A percentile compares a stretch with the other conserved stretches of the same genome.
These are phyloP conservation scores for Epichloe hybrida DNA, from an alignment of 2,329 filamentous ascomycete species.

Conservation along the genomic window DNA sequence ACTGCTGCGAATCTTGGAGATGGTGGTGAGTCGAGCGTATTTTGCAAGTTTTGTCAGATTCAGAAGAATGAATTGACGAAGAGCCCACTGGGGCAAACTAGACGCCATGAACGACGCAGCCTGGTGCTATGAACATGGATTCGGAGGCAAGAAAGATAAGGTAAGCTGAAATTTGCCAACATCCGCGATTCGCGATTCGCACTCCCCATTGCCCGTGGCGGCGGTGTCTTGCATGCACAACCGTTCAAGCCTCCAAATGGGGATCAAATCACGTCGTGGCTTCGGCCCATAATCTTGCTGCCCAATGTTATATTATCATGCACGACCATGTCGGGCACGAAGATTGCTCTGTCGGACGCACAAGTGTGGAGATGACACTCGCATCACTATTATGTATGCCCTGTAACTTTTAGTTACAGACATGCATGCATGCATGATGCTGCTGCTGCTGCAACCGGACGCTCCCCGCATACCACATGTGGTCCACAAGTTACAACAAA, in stretches of 20 bases:
- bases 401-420: not conserved
- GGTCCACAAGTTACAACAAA: too few species aligned
- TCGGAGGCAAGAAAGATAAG: constrained; percentile 96
- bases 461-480: not conserved
- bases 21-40: constrained; percentile 41
- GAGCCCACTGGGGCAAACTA: constrained; percentile 15
- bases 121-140: constrained; percentile 95
- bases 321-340: not conserved
- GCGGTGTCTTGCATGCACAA: not conserved
- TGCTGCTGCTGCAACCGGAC: not conserved
- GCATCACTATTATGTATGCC: not conserved
- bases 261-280: not conserved
- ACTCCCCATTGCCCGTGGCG: not conserved
- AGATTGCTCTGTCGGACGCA: not conserved
- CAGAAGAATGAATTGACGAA: not conserved
- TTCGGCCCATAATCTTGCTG: not conserved
- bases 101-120: constrained; percentile 96
- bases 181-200: not conserved
- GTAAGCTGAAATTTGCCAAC: constrained; percentile 39
- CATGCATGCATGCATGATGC: not conserved
- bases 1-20: constrained; percentile 94
- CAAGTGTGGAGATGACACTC: not conserved
- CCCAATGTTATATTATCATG: not conserved
- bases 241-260: not conserved
- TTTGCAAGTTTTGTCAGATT: not conserved